Conservation (phyloP, 2,329 filamentous ascomycete species). For the Fusarium foetens region DNA sequence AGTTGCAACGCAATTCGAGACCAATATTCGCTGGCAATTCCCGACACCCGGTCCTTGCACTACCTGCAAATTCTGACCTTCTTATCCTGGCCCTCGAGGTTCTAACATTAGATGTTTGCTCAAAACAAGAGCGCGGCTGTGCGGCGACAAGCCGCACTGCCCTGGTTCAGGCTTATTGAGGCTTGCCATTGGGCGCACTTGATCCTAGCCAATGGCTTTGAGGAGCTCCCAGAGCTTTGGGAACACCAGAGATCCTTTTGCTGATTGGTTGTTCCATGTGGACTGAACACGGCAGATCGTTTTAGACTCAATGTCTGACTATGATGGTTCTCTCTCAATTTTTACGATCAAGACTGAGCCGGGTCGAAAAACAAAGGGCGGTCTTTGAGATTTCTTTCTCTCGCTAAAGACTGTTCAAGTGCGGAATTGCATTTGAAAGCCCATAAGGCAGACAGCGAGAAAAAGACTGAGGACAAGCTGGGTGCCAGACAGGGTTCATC, state of each 20-base stretch:
- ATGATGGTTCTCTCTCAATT: slow-evolving; percentile 22
- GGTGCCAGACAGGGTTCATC: slow-evolving; percentile 41
- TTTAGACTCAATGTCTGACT: slow-evolving; percentile 15
- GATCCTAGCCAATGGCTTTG: slow-evolving; percentile 15
- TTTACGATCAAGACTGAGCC: background rate
- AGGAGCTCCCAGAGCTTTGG: slow-evolving; percentile 35
- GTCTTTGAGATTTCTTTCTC: background rate
- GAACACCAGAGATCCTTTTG: slow-evolving; percentile 31
- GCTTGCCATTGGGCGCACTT: slow-evolving; percentile 19
- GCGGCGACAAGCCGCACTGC: slow-evolving; percentile 7
- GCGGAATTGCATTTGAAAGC: background rate
- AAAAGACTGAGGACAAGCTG: background rate
- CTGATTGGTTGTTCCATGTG: slow-evolving; percentile 36
- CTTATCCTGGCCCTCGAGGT: background rate
- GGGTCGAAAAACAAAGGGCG: background rate
- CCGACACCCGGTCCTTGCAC: slow-evolving; percentile 11
- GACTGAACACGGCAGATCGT: slow-evolving; percentile 17
- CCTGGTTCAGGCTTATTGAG: slow-evolving; percentile 1
- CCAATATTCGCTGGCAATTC: slow-evolving; percentile 14
- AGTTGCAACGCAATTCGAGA: slow-evolving; percentile 15
- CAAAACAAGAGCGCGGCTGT: slow-evolving; percentile 1
- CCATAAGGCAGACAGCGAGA: slow-evolving; percentile 9
- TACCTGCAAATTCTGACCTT: background rate
- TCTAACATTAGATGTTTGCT: slow-evolving; percentile 13
- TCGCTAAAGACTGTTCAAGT: slow-evolving; percentile 7